These are phyloP conservation scores for Ogataea corticis DNA, from an alignment of 805 yeast genomes.

Conservation along the genomic window DNA sequence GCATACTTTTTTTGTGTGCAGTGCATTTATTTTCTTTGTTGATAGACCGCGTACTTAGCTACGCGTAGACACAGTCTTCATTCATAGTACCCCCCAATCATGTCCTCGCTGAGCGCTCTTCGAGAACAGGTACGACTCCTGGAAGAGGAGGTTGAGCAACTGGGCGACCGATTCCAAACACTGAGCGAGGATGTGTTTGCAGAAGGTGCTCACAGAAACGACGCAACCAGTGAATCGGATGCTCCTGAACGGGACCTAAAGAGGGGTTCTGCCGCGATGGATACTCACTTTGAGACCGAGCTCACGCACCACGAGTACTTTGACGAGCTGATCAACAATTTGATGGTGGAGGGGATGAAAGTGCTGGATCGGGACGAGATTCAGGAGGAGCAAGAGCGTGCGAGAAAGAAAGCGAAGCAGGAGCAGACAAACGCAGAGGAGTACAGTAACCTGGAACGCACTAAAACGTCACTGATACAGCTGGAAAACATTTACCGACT, in stretches of 20 bases:
- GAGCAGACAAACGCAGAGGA: constrained; percentile 6
- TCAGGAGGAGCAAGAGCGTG: constrained; percentile 6
- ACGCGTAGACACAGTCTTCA: no score
- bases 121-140: constrained; percentile 14
- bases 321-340: constrained; percentile 28
- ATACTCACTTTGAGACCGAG: constrained; percentile 17
- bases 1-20: no score
- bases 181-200: constrained; percentile 2
- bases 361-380: constrained; percentile 14
- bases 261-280: no score
- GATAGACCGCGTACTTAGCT: no score
- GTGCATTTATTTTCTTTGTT: no score
- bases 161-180: neutral
- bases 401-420: constrained; percentile 5
- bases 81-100: no score
- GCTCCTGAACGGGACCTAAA: constrained; percentile 3
- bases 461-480: constrained; percentile 36
- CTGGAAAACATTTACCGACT: constrained; percentile 49
- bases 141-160: constrained; percentile 13
- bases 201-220: neutral
- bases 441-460: constrained; percentile 14
- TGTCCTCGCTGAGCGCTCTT: constrained; percentile 11
- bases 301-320: constrained; percentile 32
- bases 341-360: constrained; percentile 25
- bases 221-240: neutral